Percentiles rank a stretch among this genome's conserved stretches.
Evolutionary conservation across 2,329 filamentous ascomycete genomes (phyloP).

Genomic region (Colletotrichum gloeosporioides): DNA sequence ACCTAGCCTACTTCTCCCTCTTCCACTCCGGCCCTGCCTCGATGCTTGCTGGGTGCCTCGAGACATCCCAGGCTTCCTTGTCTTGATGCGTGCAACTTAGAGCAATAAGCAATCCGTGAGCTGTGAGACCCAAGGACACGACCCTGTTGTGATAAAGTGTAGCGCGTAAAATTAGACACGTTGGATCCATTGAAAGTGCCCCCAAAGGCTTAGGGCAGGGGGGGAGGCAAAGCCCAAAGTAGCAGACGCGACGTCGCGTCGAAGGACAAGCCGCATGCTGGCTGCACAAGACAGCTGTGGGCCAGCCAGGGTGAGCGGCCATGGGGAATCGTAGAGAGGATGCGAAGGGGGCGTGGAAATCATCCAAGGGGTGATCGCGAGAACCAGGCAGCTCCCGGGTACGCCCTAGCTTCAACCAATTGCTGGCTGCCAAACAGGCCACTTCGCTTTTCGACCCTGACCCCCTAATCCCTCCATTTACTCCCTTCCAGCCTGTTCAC

Average conservation of each 20-base stretch:
- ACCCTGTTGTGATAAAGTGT: not conserved
- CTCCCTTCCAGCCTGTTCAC: conserved; percentile 20
- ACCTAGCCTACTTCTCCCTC: not conserved
- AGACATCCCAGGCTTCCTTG: not conserved
- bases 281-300: not conserved
- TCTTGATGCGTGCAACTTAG: not conserved
- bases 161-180: not conserved
- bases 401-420: conserved; percentile 17
- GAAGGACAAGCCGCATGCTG: not conserved
- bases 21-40: not conserved
- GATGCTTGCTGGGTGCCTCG: not conserved
- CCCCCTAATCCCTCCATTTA: conserved; percentile 17
- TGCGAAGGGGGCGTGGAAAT: not conserved
- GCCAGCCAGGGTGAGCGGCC: not conserved
- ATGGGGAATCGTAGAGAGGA: conserved; percentile 4
- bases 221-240: not conserved
- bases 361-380: not conserved
- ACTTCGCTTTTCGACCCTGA: conserved; percentile 37
- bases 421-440: conserved; percentile 30
- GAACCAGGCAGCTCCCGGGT: not conserved
- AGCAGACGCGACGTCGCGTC: not conserved
- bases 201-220: not conserved
- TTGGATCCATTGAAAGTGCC: not conserved
- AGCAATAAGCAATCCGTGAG: not conserved
- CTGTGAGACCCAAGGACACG: not conserved